These are phyloP conservation scores for Aspergillus coremiiformis DNA, from an alignment of 495 filamentous ascomycete species.

Conservation along the genomic window DNA sequence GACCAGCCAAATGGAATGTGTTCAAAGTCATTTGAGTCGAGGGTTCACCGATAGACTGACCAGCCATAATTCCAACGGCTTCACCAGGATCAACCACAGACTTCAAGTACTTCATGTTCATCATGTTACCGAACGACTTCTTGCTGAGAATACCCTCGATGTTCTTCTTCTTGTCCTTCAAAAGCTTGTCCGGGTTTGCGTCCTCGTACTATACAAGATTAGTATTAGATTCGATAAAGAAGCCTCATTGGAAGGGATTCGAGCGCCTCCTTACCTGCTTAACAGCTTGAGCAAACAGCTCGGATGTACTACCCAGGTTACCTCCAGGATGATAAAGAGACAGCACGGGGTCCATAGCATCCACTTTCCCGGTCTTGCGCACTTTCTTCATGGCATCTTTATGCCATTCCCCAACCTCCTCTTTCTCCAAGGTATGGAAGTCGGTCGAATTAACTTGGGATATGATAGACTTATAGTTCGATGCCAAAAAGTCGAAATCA, in stretches of 20 bases:
- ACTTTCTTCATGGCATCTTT: conserved; percentile 76
- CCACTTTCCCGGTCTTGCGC: conserved; percentile 58
- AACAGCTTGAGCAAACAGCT: conserved; percentile 65
- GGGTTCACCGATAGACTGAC: conserved; percentile 93
- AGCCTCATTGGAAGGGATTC: background rate
- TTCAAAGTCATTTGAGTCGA: conserved; percentile 99
- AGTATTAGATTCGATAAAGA: conserved; percentile 13
- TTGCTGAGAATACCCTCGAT: conserved; percentile 50
- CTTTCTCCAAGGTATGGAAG: conserved; percentile 46
- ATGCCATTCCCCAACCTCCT: conserved; percentile 44
- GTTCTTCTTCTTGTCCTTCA: conserved; percentile 68
- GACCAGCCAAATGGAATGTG: conserved; percentile 98
- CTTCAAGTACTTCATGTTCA: conserved; percentile 87
- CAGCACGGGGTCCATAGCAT: conserved; percentile 69
- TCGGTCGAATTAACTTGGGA: conserved; percentile 46
- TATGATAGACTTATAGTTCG: conserved; percentile 59
- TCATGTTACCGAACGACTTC: conserved; percentile 71
- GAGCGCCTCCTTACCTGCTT: conserved; percentile 40
- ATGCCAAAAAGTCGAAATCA: conserved; percentile 82
- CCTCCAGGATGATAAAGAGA: conserved; percentile 65
- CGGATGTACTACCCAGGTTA: conserved; percentile 78
- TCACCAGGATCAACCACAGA: conserved; percentile 94
- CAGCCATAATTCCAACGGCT: conserved; percentile 94
- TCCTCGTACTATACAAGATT: conserved; percentile 57
- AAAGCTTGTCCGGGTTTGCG: conserved; percentile 62